Evolutionary conservation across 2,329 filamentous ascomycete genomes (phyloP), one percentile per base, ranked within the genome.

Genomic region (Ceratocystis ficicola): DNA sequence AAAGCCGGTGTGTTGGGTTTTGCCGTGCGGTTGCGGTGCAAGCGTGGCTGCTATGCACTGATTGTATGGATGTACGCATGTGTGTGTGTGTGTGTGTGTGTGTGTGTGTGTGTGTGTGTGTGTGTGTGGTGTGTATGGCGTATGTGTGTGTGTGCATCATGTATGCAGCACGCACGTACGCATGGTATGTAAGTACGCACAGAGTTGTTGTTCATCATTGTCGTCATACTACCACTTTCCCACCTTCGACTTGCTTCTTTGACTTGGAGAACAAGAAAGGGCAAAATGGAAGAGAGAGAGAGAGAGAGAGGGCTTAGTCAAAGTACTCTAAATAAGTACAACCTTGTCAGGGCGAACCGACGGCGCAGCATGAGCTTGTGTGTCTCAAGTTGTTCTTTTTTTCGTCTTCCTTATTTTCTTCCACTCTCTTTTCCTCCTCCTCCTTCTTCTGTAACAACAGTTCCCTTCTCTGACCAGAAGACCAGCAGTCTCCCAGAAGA

Each of bases 1-100:
- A 59, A 59, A 59, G 52, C 52, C 52, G 28, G 52, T 59, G 52
- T 59, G 52, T 36, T 32, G 52, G 52, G 28, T 59, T 59, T 30
- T 22, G 46, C 46, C 17, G 17, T 50, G 28, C 32, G 25, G 52
- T 59, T n/a, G n/a, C 17, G 12, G 28, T 17, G 25, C 25, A 41
- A 41, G 36, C 36, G 36, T 41, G 36, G 52, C 15, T 30, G 7
- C 32, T 32, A 25, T 17, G 25, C 15, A 59, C 12, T 57, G 46
- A 4, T 7, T 22, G 20, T 50, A 25, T 20, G 8, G 3, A 50
- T 10, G 15, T 50, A 8, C 8, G 6, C 10, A 12, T 46, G 44
- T n/a, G 10, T 36, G 32, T 36, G 32, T 10, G 3, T 36, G 32
- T 10, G 6, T 36, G 8, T 10, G 32, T 36, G 6, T 3, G 8